Evolutionary conservation across 2,329 filamentous ascomycete genomes (phyloP).

Genomic region (Fusarium dimerum): DNA sequence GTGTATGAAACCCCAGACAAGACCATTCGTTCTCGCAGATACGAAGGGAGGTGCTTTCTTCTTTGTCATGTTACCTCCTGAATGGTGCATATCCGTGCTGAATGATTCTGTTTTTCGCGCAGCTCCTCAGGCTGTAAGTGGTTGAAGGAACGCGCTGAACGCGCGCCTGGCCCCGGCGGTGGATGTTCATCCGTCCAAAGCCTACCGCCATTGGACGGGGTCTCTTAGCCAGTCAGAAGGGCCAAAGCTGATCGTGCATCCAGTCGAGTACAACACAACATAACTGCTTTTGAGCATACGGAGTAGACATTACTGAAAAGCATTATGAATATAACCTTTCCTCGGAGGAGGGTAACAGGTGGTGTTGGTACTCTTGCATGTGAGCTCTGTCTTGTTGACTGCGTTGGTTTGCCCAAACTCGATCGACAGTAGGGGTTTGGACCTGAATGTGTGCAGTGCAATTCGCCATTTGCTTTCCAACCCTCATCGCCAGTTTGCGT

Average conservation of each 20-base stretch:
- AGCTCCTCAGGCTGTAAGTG: conserved; percentile 15
- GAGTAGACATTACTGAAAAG: no score
- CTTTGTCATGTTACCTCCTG: conserved; percentile 14
- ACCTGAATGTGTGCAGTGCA: conserved; percentile 6
- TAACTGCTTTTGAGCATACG: no score
- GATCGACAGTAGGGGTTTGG: conserved; percentile 25
- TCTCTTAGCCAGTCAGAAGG: conserved; percentile 17
- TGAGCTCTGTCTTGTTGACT: conserved; percentile 5
- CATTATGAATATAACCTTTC: no score
- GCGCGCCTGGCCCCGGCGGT: conserved; percentile 20
- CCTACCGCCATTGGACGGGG: conserved; percentile 21
- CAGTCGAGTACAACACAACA: conserved; percentile 12
- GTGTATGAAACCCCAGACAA: neutral
- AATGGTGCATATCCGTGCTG: conserved; percentile 15
- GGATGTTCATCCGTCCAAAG: conserved; percentile 16
- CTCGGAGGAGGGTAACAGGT: no score
- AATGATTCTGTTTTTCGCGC: conserved; percentile 12
- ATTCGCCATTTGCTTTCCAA: neutral
- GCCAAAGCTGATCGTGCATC: conserved; percentile 8
- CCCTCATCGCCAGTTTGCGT: neutral
- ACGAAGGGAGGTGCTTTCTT: neutral
- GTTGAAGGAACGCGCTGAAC: conserved; percentile 26
- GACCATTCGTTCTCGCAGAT: neutral
- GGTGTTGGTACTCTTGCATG: neutral
- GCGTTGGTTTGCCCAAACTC: conserved; percentile 14